Evolutionary conservation across 805 yeast species (phyloP).

Genomic region (Saturnispora sekii): DNA sequence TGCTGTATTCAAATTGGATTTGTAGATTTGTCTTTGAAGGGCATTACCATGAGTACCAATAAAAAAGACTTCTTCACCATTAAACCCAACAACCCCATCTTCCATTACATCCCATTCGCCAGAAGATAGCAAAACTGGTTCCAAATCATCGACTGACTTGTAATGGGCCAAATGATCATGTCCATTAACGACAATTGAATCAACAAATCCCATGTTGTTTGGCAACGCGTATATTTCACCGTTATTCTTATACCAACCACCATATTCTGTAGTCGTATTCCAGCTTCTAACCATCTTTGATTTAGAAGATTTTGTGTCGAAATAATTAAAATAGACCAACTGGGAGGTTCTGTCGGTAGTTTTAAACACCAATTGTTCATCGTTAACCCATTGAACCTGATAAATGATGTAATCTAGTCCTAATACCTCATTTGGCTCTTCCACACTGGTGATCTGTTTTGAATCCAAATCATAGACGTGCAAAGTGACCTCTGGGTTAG

Average conservation of each 20-base stretch:
- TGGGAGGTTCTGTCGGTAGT: slow-evolving; percentile 57
- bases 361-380: slow-evolving; percentile 42
- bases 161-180: slow-evolving; percentile 59
- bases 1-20: slow-evolving; percentile 31
- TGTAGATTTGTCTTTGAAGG: slow-evolving; percentile 51
- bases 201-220: slow-evolving; percentile 47
- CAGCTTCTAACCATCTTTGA: slow-evolving; percentile 34
- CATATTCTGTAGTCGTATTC: slow-evolving; percentile 32
- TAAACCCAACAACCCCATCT: slow-evolving; percentile 37
- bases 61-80: slow-evolving; percentile 43
- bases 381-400: slow-evolving; percentile 50
- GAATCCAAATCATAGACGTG: slow-evolving; percentile 31
- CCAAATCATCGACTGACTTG: slow-evolving; percentile 27
- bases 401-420: slow-evolving; percentile 48
- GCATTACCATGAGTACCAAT: slow-evolving; percentile 45
- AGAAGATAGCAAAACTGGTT: slow-evolving; percentile 33
- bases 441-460: slow-evolving; percentile 17
- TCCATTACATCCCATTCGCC: slow-evolving; percentile 46
- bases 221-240: slow-evolving; percentile 33
- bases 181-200: slow-evolving; percentile 44
- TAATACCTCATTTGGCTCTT: slow-evolving; percentile 22
- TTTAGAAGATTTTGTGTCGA: slow-evolving; percentile 23
- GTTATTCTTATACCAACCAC: slow-evolving; percentile 44
- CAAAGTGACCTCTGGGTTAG: slow-evolving; percentile 47
- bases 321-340: slow-evolving; percentile 39